Percentiles rank a stretch among this genome's conserved stretches.
Conservation (phyloP, 441 rosid genomes). For the Syzygium malaccense region DNA sequence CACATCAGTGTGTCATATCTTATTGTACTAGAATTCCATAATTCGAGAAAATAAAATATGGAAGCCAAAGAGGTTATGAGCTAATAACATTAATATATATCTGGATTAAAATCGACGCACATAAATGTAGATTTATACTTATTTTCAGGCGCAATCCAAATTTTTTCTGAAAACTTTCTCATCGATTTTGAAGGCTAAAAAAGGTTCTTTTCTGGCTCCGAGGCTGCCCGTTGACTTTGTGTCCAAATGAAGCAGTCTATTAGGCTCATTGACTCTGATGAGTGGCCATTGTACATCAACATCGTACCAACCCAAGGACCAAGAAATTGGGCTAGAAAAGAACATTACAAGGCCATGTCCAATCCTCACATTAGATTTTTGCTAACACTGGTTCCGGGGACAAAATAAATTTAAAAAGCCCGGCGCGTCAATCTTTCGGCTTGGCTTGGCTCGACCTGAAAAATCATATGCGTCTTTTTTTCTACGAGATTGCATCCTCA, state of each 20-base stretch:
- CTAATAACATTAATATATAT: neutral
- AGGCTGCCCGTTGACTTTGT: neutral
- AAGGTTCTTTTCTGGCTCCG: neutral
- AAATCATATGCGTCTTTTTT: neutral
- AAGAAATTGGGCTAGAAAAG: neutral
- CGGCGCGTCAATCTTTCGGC: neutral
- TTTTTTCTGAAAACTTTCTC: neutral
- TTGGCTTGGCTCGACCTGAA: neutral
- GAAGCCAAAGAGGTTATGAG: neutral
- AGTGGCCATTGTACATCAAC: neutral
- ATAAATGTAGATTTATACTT: neutral
- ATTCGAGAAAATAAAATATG: neutral
- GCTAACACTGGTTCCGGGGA: neutral
- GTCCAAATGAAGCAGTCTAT: neutral
- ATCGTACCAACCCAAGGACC: neutral
- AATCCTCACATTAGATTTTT: neutral
- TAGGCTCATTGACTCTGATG: neutral
- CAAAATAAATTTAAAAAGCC: neutral
- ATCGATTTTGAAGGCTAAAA: neutral
- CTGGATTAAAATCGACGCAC: neutral
- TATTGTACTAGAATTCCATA: neutral
- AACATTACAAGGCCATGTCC: neutral
- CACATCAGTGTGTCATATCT: neutral
- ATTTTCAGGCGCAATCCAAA: neutral
- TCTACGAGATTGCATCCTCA: neutral